Conservation (phyloP, 768 basidiomycete genomes). For the Mycena latifolia region DNA sequence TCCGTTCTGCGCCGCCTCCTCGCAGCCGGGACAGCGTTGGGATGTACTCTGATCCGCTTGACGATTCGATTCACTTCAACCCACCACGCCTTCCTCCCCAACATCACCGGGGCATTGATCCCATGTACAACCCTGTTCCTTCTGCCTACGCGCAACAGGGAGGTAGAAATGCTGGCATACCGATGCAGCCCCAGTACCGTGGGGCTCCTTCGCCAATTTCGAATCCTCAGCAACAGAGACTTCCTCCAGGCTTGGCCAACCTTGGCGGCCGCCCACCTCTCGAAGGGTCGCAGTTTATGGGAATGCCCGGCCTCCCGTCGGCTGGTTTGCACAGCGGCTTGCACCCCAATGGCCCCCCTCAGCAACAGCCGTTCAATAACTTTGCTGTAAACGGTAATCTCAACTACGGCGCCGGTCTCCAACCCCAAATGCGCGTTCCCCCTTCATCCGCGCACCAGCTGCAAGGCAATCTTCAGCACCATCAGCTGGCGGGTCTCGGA, state of each 20-base stretch:
- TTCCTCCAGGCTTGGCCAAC: conserved; percentile 86
- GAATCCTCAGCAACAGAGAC: conserved; percentile 64
- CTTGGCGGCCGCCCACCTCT: conserved; percentile 87
- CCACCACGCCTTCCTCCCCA: conserved; percentile 66
- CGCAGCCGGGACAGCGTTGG: conserved; percentile 67
- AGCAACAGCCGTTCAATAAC: conserved; percentile 65
- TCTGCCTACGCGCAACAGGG: conserved; percentile 68
- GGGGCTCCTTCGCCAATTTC: conserved; percentile 76
- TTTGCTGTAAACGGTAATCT: conserved; percentile 59
- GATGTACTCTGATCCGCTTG: conserved; percentile 69
- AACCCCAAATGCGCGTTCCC: conserved; percentile 65
- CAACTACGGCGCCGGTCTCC: conserved; percentile 56
- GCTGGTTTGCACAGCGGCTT: conserved; percentile 59
- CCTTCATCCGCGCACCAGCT: conserved; percentile 61
- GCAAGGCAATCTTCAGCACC: conserved; percentile 59
- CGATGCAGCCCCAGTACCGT: conserved; percentile 74
- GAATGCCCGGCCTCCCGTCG: conserved; percentile 59
- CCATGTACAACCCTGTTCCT: conserved; percentile 65
- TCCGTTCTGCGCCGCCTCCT: conserved; percentile 74
- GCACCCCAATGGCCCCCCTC: conserved; percentile 60
- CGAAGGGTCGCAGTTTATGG: conserved; percentile 76
- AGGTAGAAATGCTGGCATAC: conserved; percentile 64
- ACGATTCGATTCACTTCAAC: conserved; percentile 73
- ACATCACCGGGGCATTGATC: conserved; percentile 65
- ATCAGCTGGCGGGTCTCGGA: conserved; percentile 64